phyloP scores from a whole-genome alignment of 163 green algal genomes.

The Scenedesmus sp. region DNA sequence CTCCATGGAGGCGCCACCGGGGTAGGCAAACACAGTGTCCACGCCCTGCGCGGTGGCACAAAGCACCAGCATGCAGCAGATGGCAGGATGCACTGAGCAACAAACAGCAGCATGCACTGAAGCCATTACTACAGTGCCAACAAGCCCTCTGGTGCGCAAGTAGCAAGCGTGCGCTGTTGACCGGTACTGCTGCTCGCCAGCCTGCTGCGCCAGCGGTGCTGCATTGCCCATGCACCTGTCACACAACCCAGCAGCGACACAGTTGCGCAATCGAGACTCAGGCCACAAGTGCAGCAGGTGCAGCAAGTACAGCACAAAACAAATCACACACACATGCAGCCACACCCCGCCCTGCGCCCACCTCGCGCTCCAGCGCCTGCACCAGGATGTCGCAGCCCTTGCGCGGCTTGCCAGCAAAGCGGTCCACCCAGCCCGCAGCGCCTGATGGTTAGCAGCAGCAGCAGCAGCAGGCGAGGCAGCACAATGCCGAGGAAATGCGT shows the following conservation, averaged over 20 bases:
- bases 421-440: constrained; percentile 84
- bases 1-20: constrained; percentile 98
- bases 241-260: not conserved
- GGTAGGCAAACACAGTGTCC: constrained; percentile 94
- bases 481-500: not conserved
- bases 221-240: no score
- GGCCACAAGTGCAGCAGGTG: not conserved
- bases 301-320: no score
- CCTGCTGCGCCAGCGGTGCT: not conserved
- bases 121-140: no score
- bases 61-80: not conserved
- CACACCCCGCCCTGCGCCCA: not conserved
- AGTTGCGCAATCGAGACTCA: not conserved
- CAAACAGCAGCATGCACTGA: not conserved
- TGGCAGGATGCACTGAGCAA: not conserved
- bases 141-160: no score
- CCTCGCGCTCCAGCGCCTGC: constrained; percentile 69
- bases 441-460: constrained; percentile 32
- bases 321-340: not conserved
- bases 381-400: constrained; percentile 99
- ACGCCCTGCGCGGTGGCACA: constrained; percentile 54
- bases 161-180: no score
- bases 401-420: constrained; percentile 83
- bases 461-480: not conserved
- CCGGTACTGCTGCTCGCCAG: not conserved